Conservation (phyloP, 345 rosid genomes). For the Cardamine chenopodiifolia region DNA sequence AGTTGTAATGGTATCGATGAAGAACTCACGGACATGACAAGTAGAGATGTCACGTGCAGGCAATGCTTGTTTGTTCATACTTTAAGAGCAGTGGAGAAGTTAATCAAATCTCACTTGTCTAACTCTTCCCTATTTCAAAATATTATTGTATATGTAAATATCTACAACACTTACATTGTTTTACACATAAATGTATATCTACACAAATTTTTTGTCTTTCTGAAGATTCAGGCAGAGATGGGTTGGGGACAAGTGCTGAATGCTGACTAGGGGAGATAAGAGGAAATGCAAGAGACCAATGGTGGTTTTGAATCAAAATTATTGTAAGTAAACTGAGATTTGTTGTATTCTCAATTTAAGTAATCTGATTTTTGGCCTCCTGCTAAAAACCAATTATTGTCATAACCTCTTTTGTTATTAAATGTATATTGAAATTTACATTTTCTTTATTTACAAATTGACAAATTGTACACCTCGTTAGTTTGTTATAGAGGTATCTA, state of each 20-base stretch:
- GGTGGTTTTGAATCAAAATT: not conserved
- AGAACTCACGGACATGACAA: conserved; percentile 38
- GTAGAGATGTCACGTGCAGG: conserved; percentile 37
- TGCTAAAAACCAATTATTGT: conserved; percentile 25
- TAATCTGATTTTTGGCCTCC: conserved; percentile 11
- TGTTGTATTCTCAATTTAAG: not conserved
- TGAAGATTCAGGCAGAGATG: conserved; percentile 27
- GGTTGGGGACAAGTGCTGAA: conserved; percentile 31
- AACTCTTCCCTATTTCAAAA: conserved; percentile 1
- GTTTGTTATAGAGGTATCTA: not conserved
- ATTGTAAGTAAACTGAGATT: not conserved
- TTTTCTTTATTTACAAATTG: not conserved
- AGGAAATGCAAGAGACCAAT: not conserved
- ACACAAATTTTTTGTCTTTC: conserved; percentile 31
- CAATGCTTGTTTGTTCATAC: conserved; percentile 31
- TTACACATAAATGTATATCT: conserved; percentile 15
- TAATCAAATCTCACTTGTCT: conserved; percentile 32
- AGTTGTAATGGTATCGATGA: conserved; percentile 14
- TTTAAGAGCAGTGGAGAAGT: conserved; percentile 30
- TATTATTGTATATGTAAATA: conserved; percentile 11
- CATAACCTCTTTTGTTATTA: not conserved
- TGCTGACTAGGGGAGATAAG: conserved; percentile 27
- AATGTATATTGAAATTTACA: not conserved
- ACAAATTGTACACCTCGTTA: not conserved
- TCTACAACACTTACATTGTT: conserved; percentile 11